A percentile compares a stretch with the other conserved stretches of the same genome.
These are phyloP conservation scores for Termitomyces sp. DNA, from an alignment of 768 basidiomycete species.

Conservation along the genomic window DNA sequence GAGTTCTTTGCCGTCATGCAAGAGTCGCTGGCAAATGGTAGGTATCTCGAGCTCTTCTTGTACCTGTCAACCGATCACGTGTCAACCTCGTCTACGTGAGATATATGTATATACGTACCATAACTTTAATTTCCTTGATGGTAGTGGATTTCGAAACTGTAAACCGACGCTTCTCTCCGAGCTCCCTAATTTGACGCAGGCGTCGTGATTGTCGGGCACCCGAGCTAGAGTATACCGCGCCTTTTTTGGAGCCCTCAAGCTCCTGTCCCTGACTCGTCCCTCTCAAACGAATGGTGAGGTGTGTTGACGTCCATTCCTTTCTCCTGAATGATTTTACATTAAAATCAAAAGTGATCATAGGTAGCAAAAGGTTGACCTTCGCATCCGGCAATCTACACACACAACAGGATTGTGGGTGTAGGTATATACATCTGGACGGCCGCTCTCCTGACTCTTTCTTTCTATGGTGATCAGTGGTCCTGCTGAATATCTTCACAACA, in stretches of 20 bases:
- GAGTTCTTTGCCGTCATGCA: slow-evolving; percentile 58
- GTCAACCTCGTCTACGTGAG: neutral
- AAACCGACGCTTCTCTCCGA: slow-evolving; percentile 46
- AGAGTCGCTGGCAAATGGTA: slow-evolving; percentile 73
- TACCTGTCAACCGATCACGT: slow-evolving; percentile 37
- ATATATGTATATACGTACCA: slow-evolving; percentile 38
- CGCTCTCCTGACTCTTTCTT: slow-evolving; percentile 26
- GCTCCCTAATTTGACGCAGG: slow-evolving; percentile 52
- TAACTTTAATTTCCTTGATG: slow-evolving; percentile 75
- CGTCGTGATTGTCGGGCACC: slow-evolving; percentile 68
- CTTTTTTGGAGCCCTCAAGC: slow-evolving; percentile 11
- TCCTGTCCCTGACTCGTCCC: slow-evolving; percentile 14
- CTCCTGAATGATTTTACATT: slow-evolving; percentile 30
- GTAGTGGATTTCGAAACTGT: slow-evolving; percentile 62
- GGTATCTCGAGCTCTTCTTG: slow-evolving; percentile 62
- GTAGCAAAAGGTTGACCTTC: slow-evolving; percentile 37
- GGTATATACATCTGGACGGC: slow-evolving; percentile 18
- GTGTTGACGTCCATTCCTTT: slow-evolving; percentile 54
- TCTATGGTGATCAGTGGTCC: slow-evolving; percentile 51
- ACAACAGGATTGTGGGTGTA: slow-evolving; percentile 50
- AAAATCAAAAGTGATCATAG: neutral
- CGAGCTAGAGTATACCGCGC: slow-evolving; percentile 27
- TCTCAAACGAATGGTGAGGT: slow-evolving; percentile 53
- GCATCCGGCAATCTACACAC: slow-evolving; percentile 57
- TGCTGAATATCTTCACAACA: slow-evolving; percentile 48